A percentile compares a stretch with the other conserved stretches of the same genome.
Conservation (phyloP, 2,329 filamentous ascomycete genomes). For the Malbranchea cinnamomea region DNA sequence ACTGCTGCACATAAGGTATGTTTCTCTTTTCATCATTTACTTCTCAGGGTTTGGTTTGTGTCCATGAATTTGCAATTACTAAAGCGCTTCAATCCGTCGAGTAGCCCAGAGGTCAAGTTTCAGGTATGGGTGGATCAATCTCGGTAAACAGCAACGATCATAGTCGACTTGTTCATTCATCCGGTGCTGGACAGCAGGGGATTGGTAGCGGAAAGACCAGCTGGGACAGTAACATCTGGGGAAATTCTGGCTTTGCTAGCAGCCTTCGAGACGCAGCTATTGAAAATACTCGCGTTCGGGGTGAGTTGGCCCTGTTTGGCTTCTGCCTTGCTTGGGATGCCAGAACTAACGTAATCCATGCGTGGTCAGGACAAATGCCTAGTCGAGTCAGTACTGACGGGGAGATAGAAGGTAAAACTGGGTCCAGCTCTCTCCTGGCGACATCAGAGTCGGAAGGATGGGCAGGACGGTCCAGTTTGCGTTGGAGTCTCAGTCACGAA, state of each 20-base stretch:
- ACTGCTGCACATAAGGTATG: constrained; percentile 25
- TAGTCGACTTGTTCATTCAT: constrained; percentile 22
- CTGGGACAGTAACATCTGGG: constrained; percentile 39
- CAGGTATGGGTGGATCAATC: constrained; percentile 25
- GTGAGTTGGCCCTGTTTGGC: constrained; percentile 9
- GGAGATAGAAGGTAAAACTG: constrained; percentile 42
- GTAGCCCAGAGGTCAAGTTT: constrained; percentile 18
- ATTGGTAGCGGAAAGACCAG: constrained; percentile 29
- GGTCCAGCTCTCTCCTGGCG: constrained; percentile 53
- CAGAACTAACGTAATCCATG: neutral
- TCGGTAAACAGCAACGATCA: constrained; percentile 19
- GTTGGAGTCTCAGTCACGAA: constrained; percentile 44
- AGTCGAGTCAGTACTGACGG: constrained; percentile 16
- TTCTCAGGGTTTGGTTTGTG: neutral
- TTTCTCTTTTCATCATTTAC: constrained; percentile 4
- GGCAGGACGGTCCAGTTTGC: constrained; percentile 35
- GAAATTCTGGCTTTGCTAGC: constrained; percentile 25
- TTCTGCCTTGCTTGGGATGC: constrained; percentile 9
- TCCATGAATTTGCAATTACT: constrained; percentile 9
- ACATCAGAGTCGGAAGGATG: constrained; percentile 55
- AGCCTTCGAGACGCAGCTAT: constrained; percentile 1
- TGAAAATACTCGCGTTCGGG: neutral
- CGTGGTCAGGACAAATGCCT: constrained; percentile 3
- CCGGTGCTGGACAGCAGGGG: constrained; percentile 27
- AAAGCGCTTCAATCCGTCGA: neutral